phyloP scores from a whole-genome alignment of 176 grass and related monocot genomes.

The Lolium multiflorum region DNA sequence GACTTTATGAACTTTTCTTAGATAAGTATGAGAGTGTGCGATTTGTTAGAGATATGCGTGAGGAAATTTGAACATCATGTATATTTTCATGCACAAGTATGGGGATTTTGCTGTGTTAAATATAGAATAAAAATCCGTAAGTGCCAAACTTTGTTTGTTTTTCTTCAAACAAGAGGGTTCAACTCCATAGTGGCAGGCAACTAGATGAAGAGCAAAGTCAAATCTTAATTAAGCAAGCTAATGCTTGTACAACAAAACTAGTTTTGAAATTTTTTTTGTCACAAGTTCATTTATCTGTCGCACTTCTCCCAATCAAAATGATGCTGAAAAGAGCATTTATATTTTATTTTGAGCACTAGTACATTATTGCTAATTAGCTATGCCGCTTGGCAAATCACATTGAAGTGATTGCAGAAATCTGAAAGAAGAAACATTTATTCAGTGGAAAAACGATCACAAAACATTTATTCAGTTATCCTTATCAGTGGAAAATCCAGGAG shows the following conservation, averaged over 20 bases:
- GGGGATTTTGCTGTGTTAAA: not conserved
- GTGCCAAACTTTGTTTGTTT: not conserved
- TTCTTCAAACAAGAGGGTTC: not conserved
- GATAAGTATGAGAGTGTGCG: not conserved
- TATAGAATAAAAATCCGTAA: not conserved
- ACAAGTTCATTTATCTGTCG: not conserved
- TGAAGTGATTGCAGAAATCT: slow-evolving; percentile 9
- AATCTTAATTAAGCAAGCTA: not conserved
- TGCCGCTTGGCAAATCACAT: slow-evolving; percentile 2
- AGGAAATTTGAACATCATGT: not conserved
- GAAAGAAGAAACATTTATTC: not conserved
- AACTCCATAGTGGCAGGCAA: not conserved
- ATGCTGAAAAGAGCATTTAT: slow-evolving; percentile 2
- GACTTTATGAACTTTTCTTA: not conserved
- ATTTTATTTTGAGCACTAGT: not conserved
- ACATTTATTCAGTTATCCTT: not conserved
- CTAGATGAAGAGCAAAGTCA: not conserved
- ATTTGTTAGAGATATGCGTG: not conserved
- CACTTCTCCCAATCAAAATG: not conserved
- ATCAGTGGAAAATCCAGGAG: not conserved
- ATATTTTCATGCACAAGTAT: not conserved
- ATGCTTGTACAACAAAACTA: not conserved
- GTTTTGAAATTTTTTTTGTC: not conserved
- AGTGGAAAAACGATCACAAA: not conserved
- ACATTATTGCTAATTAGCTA: not conserved